Evolutionary conservation across 139 green algal species (phyloP), one percentile per base, ranked within the genome.

Genomic region (Micromonas pusilla): DNA sequence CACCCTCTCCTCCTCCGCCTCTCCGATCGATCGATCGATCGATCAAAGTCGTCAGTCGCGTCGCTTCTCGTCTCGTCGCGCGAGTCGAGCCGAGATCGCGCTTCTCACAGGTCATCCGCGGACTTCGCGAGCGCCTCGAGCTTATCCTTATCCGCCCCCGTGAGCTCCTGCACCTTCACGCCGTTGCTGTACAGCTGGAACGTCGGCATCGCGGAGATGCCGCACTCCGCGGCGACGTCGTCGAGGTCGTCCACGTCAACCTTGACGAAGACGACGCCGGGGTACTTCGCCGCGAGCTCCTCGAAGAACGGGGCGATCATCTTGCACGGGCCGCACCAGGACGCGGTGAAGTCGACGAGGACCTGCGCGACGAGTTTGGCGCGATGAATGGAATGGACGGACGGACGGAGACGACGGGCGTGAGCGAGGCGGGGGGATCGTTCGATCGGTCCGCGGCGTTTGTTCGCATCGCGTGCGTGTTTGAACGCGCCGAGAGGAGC

Each of bases 271-370:
- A 84, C 33, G 1, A 89, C 38, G 45, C 70, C 72, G 9, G 73
- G 38, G 70, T 87, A 74, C 19, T 82, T 78, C 13, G 53, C 66
- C 25, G 72, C 77, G n/a, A 95, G 73, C 63, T 91, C 52, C 54
- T 83, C 87, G 39, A 91, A 95, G 28, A 84, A 66, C n/a, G 91
- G 89, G 0, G 74, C 82, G 68, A 95, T 94, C 80, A 87, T 87
- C 65, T 90, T 85, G 87, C 91, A 96, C 25, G 91, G 91, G 0
- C 91, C 91, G 78, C 91, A 96, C 91, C 90, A 94, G 23, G 84
- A 87, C 21, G 90, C 90, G 21, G 82, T 87, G 80, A 94, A 94
- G 82, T 94, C 90, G 2, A 94, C 87, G 1, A 94, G 66, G 6
- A 91, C 66, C 82, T 75, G 34, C 5, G n/a, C 19, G n/a, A 28